phyloP scores from a whole-genome alignment of 2,329 filamentous ascomycete species.

The Cladophialophora bantiana region DNA sequence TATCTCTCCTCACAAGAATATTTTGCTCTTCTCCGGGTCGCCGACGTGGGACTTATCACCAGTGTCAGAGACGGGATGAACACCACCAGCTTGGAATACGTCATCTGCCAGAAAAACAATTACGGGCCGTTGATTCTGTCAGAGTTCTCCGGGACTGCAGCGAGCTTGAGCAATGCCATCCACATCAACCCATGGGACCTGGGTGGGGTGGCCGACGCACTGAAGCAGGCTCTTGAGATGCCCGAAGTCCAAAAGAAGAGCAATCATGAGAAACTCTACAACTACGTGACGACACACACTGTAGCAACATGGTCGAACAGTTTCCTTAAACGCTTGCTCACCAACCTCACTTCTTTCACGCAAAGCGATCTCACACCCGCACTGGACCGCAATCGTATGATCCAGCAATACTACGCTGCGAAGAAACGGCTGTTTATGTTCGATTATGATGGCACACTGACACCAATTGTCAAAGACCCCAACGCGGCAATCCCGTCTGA shows the following conservation, averaged over 20 bases:
- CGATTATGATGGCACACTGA: slow-evolving; percentile 96
- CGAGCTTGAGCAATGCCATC: slow-evolving; percentile 82
- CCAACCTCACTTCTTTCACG: slow-evolving; percentile 78
- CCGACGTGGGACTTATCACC: slow-evolving; percentile 91
- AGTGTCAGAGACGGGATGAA: slow-evolving; percentile 98
- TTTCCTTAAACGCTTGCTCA: slow-evolving; percentile 79
- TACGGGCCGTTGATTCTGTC: slow-evolving; percentile 91
- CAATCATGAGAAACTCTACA: slow-evolving; percentile 78
- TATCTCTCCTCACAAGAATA: slow-evolving; percentile 91
- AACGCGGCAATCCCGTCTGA: slow-evolving; percentile 87
- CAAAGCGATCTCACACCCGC: slow-evolving; percentile 79
- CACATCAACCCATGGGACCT: slow-evolving; percentile 98
- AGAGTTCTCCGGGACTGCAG: slow-evolving; percentile 93
- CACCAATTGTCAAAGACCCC: slow-evolving; percentile 91
- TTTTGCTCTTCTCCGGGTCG: slow-evolving; percentile 87
- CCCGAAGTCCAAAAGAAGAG: slow-evolving; percentile 66
- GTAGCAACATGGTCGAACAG: slow-evolving; percentile 85
- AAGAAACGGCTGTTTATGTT: slow-evolving; percentile 93
- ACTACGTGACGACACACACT: slow-evolving; percentile 83
- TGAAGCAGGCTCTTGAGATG: slow-evolving; percentile 83
- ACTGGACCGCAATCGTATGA: slow-evolving; percentile 75
- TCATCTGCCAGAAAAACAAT: slow-evolving; percentile 86
- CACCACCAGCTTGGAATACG: slow-evolving; percentile 93
- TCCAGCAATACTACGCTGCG: slow-evolving; percentile 76
- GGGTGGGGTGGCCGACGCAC: slow-evolving; percentile 79